Conservation (phyloP, 495 filamentous ascomycete species). For the Penicillium crystallinum region DNA sequence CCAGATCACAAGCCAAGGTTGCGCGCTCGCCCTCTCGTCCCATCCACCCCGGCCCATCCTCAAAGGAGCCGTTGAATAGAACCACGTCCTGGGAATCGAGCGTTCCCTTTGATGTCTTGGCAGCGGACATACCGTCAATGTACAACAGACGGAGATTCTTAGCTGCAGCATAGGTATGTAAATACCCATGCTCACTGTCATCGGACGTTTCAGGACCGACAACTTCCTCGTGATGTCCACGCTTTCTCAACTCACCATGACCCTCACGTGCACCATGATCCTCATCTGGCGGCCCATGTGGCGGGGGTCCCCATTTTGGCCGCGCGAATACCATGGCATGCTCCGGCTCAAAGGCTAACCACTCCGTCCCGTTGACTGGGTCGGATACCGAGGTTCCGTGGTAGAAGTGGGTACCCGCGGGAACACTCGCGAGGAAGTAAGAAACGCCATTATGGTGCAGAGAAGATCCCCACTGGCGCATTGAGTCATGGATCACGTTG, state of each 20-base stretch:
- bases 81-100: constrained; percentile 56
- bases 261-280: not conserved
- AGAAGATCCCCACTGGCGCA: constrained; percentile 66
- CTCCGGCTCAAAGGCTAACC: constrained; percentile 67
- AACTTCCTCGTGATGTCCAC: not conserved
- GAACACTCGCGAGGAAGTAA: constrained; percentile 54
- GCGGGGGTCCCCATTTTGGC: constrained; percentile 9
- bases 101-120: constrained; percentile 53
- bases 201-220: not conserved
- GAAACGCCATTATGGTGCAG: constrained; percentile 67
- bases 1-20: constrained; percentile 44
- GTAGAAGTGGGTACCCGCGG: constrained; percentile 55
- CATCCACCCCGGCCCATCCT: constrained; percentile 13
- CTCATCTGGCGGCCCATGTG: not conserved
- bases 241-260: constrained; percentile 18
- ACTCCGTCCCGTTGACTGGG: constrained; percentile 50
- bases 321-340: constrained; percentile 55
- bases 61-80: constrained; percentile 32
- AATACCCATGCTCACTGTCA: constrained; percentile 35
- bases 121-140: constrained; percentile 57
- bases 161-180: constrained; percentile 52
- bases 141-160: constrained; percentile 53
- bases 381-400: constrained; percentile 46
- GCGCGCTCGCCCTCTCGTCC: constrained; percentile 44
- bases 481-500: constrained; percentile 61